phyloP scores from a whole-genome alignment of 2,329 filamentous ascomycete species.

The Hawksworthiomyces lignivorus region DNA sequence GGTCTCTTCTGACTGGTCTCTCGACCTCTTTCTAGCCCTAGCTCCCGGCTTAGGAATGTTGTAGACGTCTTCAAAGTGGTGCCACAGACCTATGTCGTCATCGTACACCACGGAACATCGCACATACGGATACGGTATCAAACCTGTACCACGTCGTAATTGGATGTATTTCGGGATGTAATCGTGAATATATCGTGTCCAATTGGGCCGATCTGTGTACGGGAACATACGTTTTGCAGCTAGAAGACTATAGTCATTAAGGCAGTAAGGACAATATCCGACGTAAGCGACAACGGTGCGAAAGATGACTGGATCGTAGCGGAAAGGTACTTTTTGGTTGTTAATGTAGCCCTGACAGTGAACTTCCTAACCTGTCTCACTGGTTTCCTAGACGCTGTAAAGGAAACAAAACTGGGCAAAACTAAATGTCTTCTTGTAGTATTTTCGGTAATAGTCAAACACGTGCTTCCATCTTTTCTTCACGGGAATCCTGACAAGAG shows the following conservation, averaged over 20 bases:
- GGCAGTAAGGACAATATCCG: background rate
- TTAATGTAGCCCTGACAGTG: background rate
- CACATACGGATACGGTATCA: background rate
- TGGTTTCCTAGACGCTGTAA: slow-evolving; percentile 1
- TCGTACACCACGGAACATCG: background rate
- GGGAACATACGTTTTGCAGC: background rate
- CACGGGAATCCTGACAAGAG: background rate
- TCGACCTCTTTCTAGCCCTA: too few species aligned
- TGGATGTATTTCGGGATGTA: background rate
- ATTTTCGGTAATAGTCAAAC: background rate
- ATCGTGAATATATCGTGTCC: background rate
- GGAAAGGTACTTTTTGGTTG: background rate
- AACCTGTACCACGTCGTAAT: background rate
- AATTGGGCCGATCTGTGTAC: background rate
- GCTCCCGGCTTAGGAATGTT: slow-evolving; percentile 1
- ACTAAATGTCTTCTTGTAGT: background rate
- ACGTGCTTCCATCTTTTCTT: slow-evolving; percentile 2
- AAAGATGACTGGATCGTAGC: background rate
- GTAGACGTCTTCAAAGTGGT: background rate
- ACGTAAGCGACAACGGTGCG: background rate
- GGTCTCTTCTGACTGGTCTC: too few species aligned
- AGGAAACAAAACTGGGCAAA: slow-evolving; percentile 6
- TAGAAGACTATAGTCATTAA: background rate
- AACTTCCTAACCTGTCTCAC: background rate
- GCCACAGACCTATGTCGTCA: background rate